Evolutionary conservation across 2,329 filamentous ascomycete genomes (phyloP), one percentile per base, ranked within the genome.

Genomic region (Didymella pomorum): DNA sequence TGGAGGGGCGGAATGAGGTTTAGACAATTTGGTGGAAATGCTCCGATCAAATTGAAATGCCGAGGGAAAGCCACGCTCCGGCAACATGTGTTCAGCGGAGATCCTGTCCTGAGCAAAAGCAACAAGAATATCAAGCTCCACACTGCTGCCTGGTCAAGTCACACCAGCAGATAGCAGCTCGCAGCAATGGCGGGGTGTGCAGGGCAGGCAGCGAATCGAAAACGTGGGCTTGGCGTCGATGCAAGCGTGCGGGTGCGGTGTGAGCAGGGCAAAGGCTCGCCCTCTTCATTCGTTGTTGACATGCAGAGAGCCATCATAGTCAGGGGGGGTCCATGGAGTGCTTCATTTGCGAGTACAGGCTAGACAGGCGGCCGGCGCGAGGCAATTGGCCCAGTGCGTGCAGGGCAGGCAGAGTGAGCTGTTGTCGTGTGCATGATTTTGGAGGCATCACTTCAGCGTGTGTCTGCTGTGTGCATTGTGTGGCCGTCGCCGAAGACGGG

Each of bases 321-420:
- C 56, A 58, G 56, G 56, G 54, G 54, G 72, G 66, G 71, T 21
- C 68, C 71, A 60, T 60, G 72, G 41, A 35, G 33, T 26, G 47
- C 41, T 61, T 65, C 37, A 41, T 41, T 41, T 41, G 20, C 37
- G 59, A 63, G 63, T 52, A 61, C 48, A 63, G 52, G 59, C 65
- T 67, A 64, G 68, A 58, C 56, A 54, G 62, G 64, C 25, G 39
- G 48, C 62, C 58, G 63, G 42, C 25, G 62, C 26, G 23, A 44
- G 50, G 48, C 48, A 42, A 61, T 53, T 58, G 49, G 49, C 35
- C 44, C 23, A 53, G 42, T 16, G 6, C 7, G 47, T 39, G 35
- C 35, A 39, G 35, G 35, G 35, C 35, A 39, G 35, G 18, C 25
- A 41, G 31, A 45, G 47, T 42, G 47, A 50, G 47, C 31, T 52